Evolutionary conservation across 148 eudicot genomes (phyloP), one percentile per base, ranked within the genome.

Genomic region (Limonium bicolor): DNA sequence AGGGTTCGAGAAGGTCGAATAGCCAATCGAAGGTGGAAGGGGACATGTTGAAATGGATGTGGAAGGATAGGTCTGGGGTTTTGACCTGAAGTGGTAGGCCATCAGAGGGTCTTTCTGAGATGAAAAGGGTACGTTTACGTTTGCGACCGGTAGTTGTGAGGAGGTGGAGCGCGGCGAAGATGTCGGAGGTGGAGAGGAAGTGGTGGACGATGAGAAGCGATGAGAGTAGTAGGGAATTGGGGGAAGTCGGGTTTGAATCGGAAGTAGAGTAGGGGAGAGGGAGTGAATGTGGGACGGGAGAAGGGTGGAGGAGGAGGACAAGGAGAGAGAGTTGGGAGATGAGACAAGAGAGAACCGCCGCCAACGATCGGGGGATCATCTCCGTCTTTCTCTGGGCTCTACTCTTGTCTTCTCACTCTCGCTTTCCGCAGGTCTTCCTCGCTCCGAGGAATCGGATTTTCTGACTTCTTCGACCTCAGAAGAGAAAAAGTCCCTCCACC

Each of bases 1-100:
- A 35, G 2, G 96, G 96, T 42, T 87, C 96, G 19, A 87, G 72
- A 2, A 88, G 46, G 14, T 77, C 74, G 5, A 71, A 67, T 0
- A 88, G 70, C 90, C 90, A 88, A 50, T 83, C 80, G 46, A 88
- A 88, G 9, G 83, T 71, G 0, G 94, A 69, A 13, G 83, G 29
- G 7, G 62, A 49, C 90, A 88, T 77, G 24, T 53, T 68, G 69
- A 77, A 88, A 34, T 48, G 42, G 8, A 54, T 30, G 16, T 48
- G 66, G 66, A 76, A 82, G 48, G 76, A 62, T n/a, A 32, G 45
- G 16, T 11, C 51, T 55, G 3, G 58, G 6, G 23, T 9, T 22
- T 14, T 28, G 48, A 41, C 24, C 27, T 25, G 46, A 22, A 27
- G 14, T 21, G 48, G 29, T n/a, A n/a, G n/a, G n/a, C n/a, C n/a